phyloP scores from a whole-genome alignment of 805 yeast genomes.

The Pichia membranifaciens region DNA sequence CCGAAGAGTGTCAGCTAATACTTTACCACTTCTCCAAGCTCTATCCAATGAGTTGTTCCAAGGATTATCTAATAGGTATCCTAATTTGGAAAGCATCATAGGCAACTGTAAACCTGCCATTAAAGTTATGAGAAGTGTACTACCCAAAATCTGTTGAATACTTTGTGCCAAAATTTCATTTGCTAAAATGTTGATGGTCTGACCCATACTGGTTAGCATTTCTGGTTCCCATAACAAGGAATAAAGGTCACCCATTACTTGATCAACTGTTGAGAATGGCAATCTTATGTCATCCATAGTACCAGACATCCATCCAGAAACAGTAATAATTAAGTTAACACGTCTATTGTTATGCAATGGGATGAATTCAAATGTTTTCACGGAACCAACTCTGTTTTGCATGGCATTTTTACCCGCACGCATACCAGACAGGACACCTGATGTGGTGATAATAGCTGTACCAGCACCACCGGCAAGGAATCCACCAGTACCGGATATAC shows the following conservation, averaged over 20 bases:
- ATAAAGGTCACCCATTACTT: constrained; percentile 93
- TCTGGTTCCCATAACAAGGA: constrained; percentile 98
- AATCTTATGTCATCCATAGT: constrained; percentile 91
- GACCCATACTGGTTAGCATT: constrained; percentile 92
- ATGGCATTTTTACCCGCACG: constrained; percentile 83
- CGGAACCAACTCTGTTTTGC: constrained; percentile 82
- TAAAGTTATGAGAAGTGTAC: constrained; percentile 79
- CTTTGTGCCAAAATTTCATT: constrained; percentile 90
- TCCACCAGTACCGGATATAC: constrained; percentile 88
- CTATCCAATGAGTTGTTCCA: constrained; percentile 97
- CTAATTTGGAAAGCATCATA: constrained; percentile 80
- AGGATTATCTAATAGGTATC: constrained; percentile 89
- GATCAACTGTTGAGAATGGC: constrained; percentile 95
- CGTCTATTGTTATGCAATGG: constrained; percentile 90
- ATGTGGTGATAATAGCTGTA: constrained; percentile 85
- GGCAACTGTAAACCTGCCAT: constrained; percentile 94
- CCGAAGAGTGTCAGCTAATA: constrained; percentile 85
- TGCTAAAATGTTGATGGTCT: constrained; percentile 88
- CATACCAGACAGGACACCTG: constrained; percentile 90
- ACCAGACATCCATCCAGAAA: constrained; percentile 97
- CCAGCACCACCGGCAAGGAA: constrained; percentile 97
- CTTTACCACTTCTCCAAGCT: constrained; percentile 93
- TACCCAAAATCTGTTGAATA: constrained; percentile 91
- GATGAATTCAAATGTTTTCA: constrained; percentile 85
- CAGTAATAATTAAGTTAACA: constrained; percentile 79